Evolutionary conservation across 257 asterid genomes (phyloP).

Genomic region (Solanum sparsipilum): DNA sequence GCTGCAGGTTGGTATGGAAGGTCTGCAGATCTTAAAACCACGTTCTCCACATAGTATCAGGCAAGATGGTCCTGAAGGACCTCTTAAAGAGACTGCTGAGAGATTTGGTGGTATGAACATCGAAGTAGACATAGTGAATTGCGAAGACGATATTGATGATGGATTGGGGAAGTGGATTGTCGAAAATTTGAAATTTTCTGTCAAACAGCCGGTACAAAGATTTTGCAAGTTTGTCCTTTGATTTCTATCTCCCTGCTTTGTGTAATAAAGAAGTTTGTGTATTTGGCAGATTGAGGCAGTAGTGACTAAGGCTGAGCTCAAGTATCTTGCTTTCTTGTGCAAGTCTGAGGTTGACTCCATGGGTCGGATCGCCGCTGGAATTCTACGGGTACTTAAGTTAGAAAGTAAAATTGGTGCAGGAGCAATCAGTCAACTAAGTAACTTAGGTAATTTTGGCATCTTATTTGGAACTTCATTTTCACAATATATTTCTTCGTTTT

Average conservation of each 20-base stretch:
- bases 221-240: not conserved
- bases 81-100: conserved; percentile 27
- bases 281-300: conserved; percentile 66
- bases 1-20: conserved; percentile 80
- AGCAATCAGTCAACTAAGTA: conserved; percentile 79
- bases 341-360: conserved; percentile 82
- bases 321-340: conserved; percentile 53
- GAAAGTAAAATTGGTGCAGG: conserved; percentile 75
- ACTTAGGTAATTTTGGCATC: conserved; percentile 49
- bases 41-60: conserved; percentile 17
- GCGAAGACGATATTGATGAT: conserved; percentile 40
- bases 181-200: conserved; percentile 73
- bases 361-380: conserved; percentile 88
- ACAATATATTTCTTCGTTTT: not conserved
- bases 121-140: conserved; percentile 58
- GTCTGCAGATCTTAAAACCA: conserved; percentile 80
- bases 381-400: conserved; percentile 79
- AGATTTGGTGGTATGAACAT: conserved; percentile 48
- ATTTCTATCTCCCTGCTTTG: not conserved
- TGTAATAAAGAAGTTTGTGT: not conserved
- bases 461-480: conserved; percentile 1
- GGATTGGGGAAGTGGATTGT: conserved; percentile 51
- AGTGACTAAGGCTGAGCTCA: conserved; percentile 81
- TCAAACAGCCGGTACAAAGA: conserved; percentile 69
- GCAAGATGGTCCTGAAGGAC: conserved; percentile 32